Base-by-base conservation (phyloP, 1,284 basidiomycete species). In the Malassezia sp. region DNA sequence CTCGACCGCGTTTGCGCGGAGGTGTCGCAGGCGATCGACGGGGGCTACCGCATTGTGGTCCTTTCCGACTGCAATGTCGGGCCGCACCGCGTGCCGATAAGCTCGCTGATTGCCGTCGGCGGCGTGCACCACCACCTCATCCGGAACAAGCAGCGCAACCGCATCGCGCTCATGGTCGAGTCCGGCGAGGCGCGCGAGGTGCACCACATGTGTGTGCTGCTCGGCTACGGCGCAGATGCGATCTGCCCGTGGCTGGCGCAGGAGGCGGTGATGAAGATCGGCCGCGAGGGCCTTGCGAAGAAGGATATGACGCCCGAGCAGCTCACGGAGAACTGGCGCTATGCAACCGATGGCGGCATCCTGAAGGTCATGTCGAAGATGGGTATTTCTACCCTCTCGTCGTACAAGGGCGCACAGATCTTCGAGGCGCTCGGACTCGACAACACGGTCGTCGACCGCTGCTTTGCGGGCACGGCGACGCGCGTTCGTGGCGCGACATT, bases 361-460 rank as follows among this genome's bases (percentile, higher is more conserved):
- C 53, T 64, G 28, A 66, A 66, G 60, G 58, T 62, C 42, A 64
- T 66, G 61, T 62, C 60, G 32, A 66, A 66, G 56, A 66, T 66
- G 63, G 63, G 63, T 47, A 66, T 66, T 45, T 66, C 63, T 4
- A 66, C 63, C 12, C 58, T 66, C 17, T 48, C 54, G 46, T 66
- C 63, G 43, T 66, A 66, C 63, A 67, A 67, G 59, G 63, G 62
- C 33, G 63, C 63, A 12, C 63, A 67, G 53, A 67, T 67, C 46
- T 67, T 67, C 39, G 63, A 67, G 50, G 62, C 60, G 24, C 61
- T 67, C 31, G 63, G 63, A 52, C 54, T 67, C 28, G 63, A 55
- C 50, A 56, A 50, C 34, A 31, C 40, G 14, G 62, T 67, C 29
- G 39, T 67, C 27, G 60, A 67, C 54, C 53, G 63, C 42, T 67